phyloP scores from a whole-genome alignment of 441 rosid species.

The Biscutella auriculata region DNA sequence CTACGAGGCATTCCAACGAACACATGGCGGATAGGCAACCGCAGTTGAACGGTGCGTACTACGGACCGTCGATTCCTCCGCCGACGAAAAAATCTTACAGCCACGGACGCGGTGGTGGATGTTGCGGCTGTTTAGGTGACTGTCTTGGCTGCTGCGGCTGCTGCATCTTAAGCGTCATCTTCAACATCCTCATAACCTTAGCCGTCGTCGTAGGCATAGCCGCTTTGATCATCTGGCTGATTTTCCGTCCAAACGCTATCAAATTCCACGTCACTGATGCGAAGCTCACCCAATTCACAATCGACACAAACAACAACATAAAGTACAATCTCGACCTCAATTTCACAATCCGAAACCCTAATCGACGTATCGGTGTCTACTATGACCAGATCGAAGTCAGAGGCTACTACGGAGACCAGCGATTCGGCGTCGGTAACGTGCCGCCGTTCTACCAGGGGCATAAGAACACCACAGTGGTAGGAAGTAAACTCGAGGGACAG shows the following conservation, averaged over 20 bases:
- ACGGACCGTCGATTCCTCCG: slow-evolving; percentile 51
- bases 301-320: slow-evolving; percentile 30
- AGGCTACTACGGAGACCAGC: slow-evolving; percentile 32
- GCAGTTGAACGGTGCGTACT: slow-evolving; percentile 42
- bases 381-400: slow-evolving; percentile 51
- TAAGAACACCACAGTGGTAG: slow-evolving; percentile 48
- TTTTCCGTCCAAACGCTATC: slow-evolving; percentile 62
- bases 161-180: slow-evolving; percentile 38
- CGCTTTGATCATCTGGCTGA: slow-evolving; percentile 49
- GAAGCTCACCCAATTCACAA: slow-evolving; percentile 34
- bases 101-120: slow-evolving; percentile 32
- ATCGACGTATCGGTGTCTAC: slow-evolving; percentile 53
- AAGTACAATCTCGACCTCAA: slow-evolving; percentile 43
- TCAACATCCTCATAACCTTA: slow-evolving; percentile 32
- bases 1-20: background rate
- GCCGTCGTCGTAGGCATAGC: slow-evolving; percentile 34
- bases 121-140: slow-evolving; percentile 33
- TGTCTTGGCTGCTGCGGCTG: slow-evolving; percentile 31
- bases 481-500: slow-evolving; percentile 28
- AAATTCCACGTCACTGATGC: slow-evolving; percentile 52
- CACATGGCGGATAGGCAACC: slow-evolving; percentile 20
- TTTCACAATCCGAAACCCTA: slow-evolving; percentile 56
- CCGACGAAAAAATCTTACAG: slow-evolving; percentile 29
- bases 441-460: slow-evolving; percentile 61
- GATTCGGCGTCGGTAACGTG: slow-evolving; percentile 15